Base-by-base conservation (phyloP, 1,284 basidiomycete genomes). In the Naganishia cerealis region DNA sequence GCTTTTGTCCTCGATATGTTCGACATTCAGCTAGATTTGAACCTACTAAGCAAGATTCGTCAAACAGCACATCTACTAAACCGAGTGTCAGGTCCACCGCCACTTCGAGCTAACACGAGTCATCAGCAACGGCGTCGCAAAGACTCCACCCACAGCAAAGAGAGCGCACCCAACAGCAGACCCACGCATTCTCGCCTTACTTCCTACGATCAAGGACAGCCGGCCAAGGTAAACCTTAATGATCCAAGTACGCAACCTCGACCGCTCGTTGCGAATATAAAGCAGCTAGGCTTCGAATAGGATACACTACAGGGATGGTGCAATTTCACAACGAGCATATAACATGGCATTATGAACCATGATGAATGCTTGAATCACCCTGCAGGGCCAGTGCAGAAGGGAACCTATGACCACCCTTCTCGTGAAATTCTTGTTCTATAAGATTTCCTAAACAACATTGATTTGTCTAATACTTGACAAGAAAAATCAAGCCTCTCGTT, bases 1-100 rank as follows among this genome's bases (percentile, higher is more conserved):
- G 85, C 92, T 67, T 96, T 93, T 77, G 89, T 99, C 72, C 82
- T 97, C 72, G 94, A 99, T 71, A 84, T 98, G 7, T 98, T 99
- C 82, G 90, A 90, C 73, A 81, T 93, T 68, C 86, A 89, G 55
- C 81, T 95, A n/a, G 56, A 68, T 57, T 38, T 13, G 40, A 33
- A 68, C 21, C 38, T 62, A 4, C 55, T 68, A 12, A 39, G 13
- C 33, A 56, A 48, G 18, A 50, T 68, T 8, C 67, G 55, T 16
- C 18, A 53, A 57, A 55, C 55, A 29, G 38, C 40, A 33, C 53
- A 68, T 53, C 15, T 63, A 39, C 39, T 63, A 8, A 39, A 40
- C 42, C 50, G 38, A 21, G 38, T 53, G 29, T 39, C 61, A 2
- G 18, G 3, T 15, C 38, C 39, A 39, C n/a, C 40, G 24, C 6